phyloP scores from a whole-genome alignment of 768 basidiomycete species.

The Lyophyllum atratum region DNA sequence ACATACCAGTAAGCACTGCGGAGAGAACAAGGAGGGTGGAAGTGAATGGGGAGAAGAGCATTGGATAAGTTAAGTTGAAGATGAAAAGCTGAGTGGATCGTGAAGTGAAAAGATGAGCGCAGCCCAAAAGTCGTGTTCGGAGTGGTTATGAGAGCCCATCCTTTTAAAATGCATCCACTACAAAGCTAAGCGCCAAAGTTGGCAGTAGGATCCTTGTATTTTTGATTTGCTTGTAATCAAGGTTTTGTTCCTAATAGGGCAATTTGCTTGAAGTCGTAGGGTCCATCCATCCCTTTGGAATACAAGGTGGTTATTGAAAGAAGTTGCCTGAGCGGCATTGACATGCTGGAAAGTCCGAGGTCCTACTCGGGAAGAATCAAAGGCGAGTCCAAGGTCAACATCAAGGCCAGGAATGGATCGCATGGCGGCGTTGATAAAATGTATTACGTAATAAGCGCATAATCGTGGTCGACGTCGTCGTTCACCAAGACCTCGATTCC shows the following conservation, averaged over 20 bases:
- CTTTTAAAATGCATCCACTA: neutral
- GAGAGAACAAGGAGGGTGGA: slow-evolving; percentile 3
- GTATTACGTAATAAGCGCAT: neutral
- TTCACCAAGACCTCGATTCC: neutral
- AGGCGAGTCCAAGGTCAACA: too few relatives aligned
- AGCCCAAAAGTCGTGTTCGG: neutral
- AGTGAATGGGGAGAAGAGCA: slow-evolving; percentile 4
- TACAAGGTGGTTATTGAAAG: neutral
- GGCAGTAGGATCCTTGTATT: neutral
- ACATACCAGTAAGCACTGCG: slow-evolving; percentile 3
- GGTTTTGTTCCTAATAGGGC: neutral
- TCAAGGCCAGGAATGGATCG: too few relatives aligned
- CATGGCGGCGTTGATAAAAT: neutral
- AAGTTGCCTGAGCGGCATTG: too few relatives aligned
- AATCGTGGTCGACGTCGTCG: neutral
- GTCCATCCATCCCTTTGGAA: neutral
- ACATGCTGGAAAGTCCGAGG: too few relatives aligned
- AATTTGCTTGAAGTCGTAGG: neutral
- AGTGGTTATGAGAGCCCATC: neutral
- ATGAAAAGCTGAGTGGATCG: neutral
- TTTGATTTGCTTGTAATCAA: neutral
- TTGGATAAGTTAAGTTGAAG: neutral
- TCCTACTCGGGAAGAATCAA: too few relatives aligned
- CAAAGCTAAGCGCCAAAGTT: slow-evolving; percentile 1
- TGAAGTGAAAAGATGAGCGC: neutral